Evolutionary conservation across 2,329 filamentous ascomycete species (phyloP), one percentile per base, ranked within the genome.

Genomic region (Fusarium nygamai): DNA sequence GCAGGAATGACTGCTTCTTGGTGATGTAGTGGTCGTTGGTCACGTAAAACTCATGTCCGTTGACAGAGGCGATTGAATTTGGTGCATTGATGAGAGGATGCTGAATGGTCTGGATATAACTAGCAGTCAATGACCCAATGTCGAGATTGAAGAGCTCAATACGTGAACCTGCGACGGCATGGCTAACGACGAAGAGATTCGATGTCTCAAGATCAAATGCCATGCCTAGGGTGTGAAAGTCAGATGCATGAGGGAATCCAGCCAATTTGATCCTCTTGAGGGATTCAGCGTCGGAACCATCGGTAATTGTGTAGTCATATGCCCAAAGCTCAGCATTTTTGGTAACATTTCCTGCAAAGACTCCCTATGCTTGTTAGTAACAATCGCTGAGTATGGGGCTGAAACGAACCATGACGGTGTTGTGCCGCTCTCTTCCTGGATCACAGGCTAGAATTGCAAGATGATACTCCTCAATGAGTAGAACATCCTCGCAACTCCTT

Each of bases 71-170:
- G 20, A 86, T 82, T 13, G 84, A 77, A 67, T 86, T 86, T 8
- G 85, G 84, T 0, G 64, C 79, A 48, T 78, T 78, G 19, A 86
- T 74, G 10, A 85, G 79, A 2, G 82, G 80, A 54, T 86, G 83
- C 56, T 76, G 73, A 61, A 86, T 78, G 0, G 82, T 82, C 43
- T 79, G 80, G 5, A 80, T 44, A 62, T 85, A 81, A 9, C 72
- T 83, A 3, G 83, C 84, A 3, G 78, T 81, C 34, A 81, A 67
- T 2, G 72, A 68, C 17, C 60, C 72, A 1, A 82, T 27, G 38
- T 85, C 83, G 0, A 86, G 73, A 41, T 75, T 76, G 73, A 86
- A 86, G 33, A 82, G 46, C 48, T 86, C 85, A 38, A 86, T 79
- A 0, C 80, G 77, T 8, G 83, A 72, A 16, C 81, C 80, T 16